These are phyloP conservation scores for Rhodotorula sp. DNA, from an alignment of 1,284 basidiomycete genomes.

Conservation along the genomic window DNA sequence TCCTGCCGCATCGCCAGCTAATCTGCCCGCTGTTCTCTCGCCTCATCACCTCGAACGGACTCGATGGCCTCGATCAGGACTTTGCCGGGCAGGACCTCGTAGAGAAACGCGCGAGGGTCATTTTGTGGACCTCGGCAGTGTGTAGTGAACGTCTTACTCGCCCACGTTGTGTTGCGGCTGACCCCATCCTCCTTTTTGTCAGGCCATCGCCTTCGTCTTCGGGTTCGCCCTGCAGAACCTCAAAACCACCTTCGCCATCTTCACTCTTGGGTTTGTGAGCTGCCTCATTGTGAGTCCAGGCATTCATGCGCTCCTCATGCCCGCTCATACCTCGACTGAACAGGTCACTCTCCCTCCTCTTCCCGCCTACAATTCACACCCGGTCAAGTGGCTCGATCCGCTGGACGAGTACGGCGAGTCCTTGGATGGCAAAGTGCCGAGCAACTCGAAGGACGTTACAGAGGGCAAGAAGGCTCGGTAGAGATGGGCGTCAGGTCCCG, in stretches of 20 bases:
- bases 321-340: not conserved
- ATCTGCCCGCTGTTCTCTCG: not conserved
- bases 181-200: not conserved
- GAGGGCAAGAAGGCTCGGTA: not conserved
- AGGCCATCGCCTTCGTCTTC: constrained; percentile 38
- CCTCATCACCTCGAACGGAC: not conserved
- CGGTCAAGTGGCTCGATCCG: constrained; percentile 30
- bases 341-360: constrained; percentile 35
- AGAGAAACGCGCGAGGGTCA: constrained; percentile 21
- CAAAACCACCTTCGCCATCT: constrained; percentile 23
- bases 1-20: too few species aligned
- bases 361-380: constrained; percentile 33
- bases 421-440: not conserved
- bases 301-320: not conserved
- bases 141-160: not conserved
- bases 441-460: not conserved
- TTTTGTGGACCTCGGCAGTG: constrained; percentile 31
- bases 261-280: constrained; percentile 17
- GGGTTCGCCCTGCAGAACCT: constrained; percentile 34
- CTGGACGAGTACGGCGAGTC: constrained; percentile 20
- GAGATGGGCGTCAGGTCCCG: too few species aligned
- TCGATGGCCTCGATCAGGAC: constrained; percentile 18
- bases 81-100: constrained; percentile 40
- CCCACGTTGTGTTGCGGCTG: not conserved
- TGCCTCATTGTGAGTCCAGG: constrained; percentile 14